Base-by-base conservation (phyloP, 176 grass and related monocot species). In the Themeda triandra region DNA sequence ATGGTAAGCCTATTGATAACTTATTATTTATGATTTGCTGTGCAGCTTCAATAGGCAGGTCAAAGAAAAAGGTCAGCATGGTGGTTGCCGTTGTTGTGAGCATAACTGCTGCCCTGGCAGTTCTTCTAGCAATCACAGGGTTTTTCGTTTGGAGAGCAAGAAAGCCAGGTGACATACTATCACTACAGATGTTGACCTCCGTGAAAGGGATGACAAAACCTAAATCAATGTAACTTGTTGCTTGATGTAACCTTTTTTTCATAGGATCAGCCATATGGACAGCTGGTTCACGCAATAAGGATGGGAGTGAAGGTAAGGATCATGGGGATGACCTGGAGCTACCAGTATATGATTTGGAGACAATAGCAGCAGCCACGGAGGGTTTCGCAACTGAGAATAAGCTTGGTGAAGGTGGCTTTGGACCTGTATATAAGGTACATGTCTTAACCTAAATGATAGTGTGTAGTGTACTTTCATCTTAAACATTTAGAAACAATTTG, bases 331-430 rank as follows among this genome's bases (percentile, higher is more conserved):
- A 92, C 31, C 63, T 87, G 59, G 91, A 92, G 7, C 56, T 92
- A 19, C 91, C 91, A 73, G 6, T 81, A 73, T 92, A 81, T 63
- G 87, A 92, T 89, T 72, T 84, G 4, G 83, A 80, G 54, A 81
- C 39, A 53, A 87, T 94, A 81, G 76, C 46, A 69, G 41, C 12
- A 73, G 89, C 92, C 28, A 91, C 92, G 23, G 21, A 82, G 2
- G 80, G 70, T 36, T 94, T 94, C 83, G 89, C 89, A 64, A 29
- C 48, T 7, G 32, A 45, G 24, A 94, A 94, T 19, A 94, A 91
- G 85, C 86, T 94, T 12, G 92, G 92, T 36, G 92, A 86, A 63
- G 89, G 92, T 7, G 92, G 92, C 10, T 94, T 91, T 45, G 92
- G 92, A 23, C 86, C 89, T 49, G 92, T 94, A 27, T 91, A 94